Conservation (phyloP, 805 yeast species). For the Maudiozyma bulderi region DNA sequence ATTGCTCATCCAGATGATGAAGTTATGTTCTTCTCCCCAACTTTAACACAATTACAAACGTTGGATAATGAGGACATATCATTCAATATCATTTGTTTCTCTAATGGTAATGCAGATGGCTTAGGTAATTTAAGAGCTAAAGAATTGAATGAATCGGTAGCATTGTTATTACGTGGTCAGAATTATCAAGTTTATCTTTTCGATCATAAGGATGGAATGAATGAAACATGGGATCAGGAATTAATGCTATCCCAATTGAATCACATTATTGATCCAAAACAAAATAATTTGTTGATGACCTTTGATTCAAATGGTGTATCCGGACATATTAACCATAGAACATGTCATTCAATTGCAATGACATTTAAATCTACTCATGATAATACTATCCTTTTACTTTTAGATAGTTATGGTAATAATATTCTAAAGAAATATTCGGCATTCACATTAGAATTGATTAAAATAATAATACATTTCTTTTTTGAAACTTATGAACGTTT, state of each 20-base stretch:
- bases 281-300: slow-evolving; percentile 41
- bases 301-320: slow-evolving; percentile 83
- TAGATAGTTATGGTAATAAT: slow-evolving; percentile 6
- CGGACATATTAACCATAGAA: slow-evolving; percentile 75
- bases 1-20: slow-evolving; percentile 98
- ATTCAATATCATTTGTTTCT: slow-evolving; percentile 57
- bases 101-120: slow-evolving; percentile 70
- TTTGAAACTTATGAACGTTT: neutral
- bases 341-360: slow-evolving; percentile 45
- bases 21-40: slow-evolving; percentile 91
- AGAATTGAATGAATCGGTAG: slow-evolving; percentile 40
- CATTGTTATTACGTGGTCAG: slow-evolving; percentile 12
- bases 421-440: slow-evolving; percentile 19
- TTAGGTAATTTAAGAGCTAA: slow-evolving; percentile 51
- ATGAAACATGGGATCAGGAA: slow-evolving; percentile 47
- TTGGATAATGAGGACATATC: slow-evolving; percentile 1
- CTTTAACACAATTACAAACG: slow-evolving; percentile 16
- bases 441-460: slow-evolving; percentile 11
- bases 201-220: slow-evolving; percentile 62
- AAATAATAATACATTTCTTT: neutral
- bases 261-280: slow-evolving; percentile 1
- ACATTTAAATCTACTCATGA: slow-evolving; percentile 4
- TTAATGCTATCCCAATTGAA: slow-evolving; percentile 13
- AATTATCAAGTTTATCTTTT: slow-evolving; percentile 16
- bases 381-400: neutral